These are phyloP conservation scores for Cyclaneusma minus DNA, from an alignment of 2,329 filamentous ascomycete species.

Conservation along the genomic window DNA sequence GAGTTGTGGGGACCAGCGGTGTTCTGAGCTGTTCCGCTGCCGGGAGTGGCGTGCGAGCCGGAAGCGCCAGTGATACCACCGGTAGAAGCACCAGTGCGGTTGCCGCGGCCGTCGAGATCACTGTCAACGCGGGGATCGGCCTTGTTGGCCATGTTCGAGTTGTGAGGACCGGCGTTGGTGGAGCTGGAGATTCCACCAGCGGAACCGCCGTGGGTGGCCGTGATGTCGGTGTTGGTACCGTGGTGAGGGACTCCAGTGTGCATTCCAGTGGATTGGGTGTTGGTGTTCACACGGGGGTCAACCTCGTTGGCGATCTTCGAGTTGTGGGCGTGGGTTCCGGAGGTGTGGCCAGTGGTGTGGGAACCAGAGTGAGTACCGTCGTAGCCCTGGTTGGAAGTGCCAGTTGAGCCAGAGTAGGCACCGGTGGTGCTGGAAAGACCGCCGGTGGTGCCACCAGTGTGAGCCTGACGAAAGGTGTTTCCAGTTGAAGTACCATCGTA, in stretches of 20 bases:
- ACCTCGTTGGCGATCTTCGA: constrained; percentile 24
- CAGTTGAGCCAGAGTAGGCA: constrained; percentile 7
- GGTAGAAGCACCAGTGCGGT: constrained; percentile 14
- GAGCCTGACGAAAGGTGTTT: constrained; percentile 2
- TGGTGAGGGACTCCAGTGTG: no score
- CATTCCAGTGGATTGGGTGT: no score
- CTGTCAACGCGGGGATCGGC: constrained; percentile 36
- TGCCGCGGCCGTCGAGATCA: constrained; percentile 27
- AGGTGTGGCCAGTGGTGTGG: no score
- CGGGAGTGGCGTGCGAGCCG: constrained; percentile 15
- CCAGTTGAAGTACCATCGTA: constrained; percentile 1
- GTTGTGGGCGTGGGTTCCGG: no score
- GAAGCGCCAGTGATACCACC: constrained; percentile 16
- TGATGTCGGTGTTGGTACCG: constrained; percentile 6
- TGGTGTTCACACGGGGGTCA: constrained; percentile 35
- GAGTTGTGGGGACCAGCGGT: constrained; percentile 36
- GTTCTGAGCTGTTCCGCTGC: constrained; percentile 22
- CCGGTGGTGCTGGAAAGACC: constrained; percentile 1
- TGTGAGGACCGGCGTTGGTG: constrained; percentile 22
- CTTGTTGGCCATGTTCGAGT: constrained; percentile 24
- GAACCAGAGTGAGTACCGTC: constrained; percentile 2
- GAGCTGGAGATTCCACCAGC: constrained; percentile 11
- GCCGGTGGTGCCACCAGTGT: constrained; percentile 1
- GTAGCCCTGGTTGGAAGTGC: constrained; percentile 5
- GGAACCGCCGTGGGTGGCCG: no score